Percentiles rank a stretch among this genome's conserved stretches.
phyloP scores from a whole-genome alignment of 139 green algal genomes.

The Trebouxia sp. region DNA sequence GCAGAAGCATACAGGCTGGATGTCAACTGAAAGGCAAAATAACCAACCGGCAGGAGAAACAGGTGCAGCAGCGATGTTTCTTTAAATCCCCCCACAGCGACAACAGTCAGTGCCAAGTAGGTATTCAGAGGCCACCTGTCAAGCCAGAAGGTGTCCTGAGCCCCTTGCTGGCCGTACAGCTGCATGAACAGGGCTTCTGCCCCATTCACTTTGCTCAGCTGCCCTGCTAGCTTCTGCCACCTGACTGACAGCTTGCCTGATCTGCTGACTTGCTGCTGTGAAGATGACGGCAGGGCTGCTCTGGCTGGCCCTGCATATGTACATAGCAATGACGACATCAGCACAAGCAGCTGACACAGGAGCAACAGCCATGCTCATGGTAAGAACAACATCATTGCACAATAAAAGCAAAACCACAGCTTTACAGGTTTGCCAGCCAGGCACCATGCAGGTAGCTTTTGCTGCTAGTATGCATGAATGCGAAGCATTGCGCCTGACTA shows the following conservation, averaged over 20 bases:
- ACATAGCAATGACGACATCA: neutral
- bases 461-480: too few relatives aligned
- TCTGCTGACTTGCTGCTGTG: neutral
- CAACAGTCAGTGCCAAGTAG: neutral
- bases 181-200: conserved; percentile 41
- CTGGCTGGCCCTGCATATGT: neutral
- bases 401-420: neutral
- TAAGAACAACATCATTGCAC: neutral
- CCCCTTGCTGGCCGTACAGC: conserved; percentile 39
- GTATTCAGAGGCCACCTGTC: conserved; percentile 65
- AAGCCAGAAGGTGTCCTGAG: conserved; percentile 86
- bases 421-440: neutral
- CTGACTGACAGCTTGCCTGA: conserved; percentile 35
- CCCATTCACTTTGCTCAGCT: conserved; percentile 31
- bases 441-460: too few relatives aligned
- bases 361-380: neutral
- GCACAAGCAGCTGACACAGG: neutral
- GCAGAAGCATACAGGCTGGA: too few relatives aligned
- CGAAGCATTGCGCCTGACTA: too few relatives aligned
- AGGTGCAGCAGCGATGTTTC: too few relatives aligned
- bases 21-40: too few relatives aligned
- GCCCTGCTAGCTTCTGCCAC: conserved; percentile 31
- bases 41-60: too few relatives aligned
- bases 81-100: too few relatives aligned
- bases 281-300: neutral